Conservation (phyloP, 345 rosid genomes). For the Balakata baccata region DNA sequence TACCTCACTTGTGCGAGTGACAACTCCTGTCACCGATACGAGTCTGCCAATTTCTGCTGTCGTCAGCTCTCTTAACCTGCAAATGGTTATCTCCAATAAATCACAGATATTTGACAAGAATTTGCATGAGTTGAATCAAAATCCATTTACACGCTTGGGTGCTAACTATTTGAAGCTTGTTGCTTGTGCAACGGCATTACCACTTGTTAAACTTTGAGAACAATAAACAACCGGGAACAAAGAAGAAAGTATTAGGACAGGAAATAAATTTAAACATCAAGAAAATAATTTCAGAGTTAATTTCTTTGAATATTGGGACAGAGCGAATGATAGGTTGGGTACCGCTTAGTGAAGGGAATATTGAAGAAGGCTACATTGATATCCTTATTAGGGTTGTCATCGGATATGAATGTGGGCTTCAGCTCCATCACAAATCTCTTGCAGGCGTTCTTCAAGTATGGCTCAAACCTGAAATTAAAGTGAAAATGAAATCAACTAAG, state of each 20-base stretch:
- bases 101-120: not conserved
- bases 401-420: constrained; percentile 60
- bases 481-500: not conserved
- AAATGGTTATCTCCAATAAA: not conserved
- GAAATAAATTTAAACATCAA: not conserved
- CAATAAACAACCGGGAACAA: not conserved
- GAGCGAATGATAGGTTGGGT: not conserved
- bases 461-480: constrained; percentile 56
- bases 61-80: constrained; percentile 72
- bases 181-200: not conserved
- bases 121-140: not conserved
- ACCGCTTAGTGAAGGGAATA: constrained; percentile 78
- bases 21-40: constrained; percentile 86
- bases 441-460: constrained; percentile 82
- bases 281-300: not conserved
- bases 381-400: constrained; percentile 82
- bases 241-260: not conserved
- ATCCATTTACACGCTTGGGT: not conserved
- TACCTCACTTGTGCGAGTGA: constrained; percentile 94
- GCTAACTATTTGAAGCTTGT: not conserved
- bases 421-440: constrained; percentile 81
- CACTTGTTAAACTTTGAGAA: not conserved
- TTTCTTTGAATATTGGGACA: no score
- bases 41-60: constrained; percentile 85
- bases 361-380: constrained; percentile 80